A percentile compares a stretch with the other conserved stretches of the same genome.
phyloP scores from a whole-genome alignment of 2,329 filamentous ascomycete species.

The Pezizomycotina sp. region DNA sequence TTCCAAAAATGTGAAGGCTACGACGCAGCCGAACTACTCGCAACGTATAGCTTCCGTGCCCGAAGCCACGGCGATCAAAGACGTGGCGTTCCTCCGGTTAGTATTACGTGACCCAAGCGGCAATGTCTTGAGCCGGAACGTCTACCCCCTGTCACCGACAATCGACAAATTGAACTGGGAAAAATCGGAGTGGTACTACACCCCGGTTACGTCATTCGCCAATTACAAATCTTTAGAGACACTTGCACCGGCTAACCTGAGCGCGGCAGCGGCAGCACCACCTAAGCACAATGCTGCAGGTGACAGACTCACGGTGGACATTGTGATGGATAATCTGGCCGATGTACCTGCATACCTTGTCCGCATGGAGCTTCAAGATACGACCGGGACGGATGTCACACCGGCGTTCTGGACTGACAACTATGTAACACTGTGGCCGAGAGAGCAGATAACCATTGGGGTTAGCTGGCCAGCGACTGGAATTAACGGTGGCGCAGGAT shows the following conservation, averaged over 20 bases:
- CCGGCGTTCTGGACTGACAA: slow-evolving; percentile 46
- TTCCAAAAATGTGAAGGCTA: too few relatives aligned
- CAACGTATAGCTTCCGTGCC: too few relatives aligned
- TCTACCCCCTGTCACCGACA: too few relatives aligned
- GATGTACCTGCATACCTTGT: slow-evolving; percentile 42
- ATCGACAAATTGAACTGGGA: too few relatives aligned
- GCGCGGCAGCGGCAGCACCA: slow-evolving; percentile 22
- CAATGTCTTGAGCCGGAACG: too few relatives aligned
- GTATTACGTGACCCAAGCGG: too few relatives aligned
- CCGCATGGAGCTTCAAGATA: slow-evolving; percentile 36
- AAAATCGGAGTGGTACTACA: too few relatives aligned
- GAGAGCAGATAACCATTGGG: slow-evolving; percentile 34
- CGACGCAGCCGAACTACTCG: too few relatives aligned
- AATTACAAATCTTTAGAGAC: slow-evolving; percentile 32
- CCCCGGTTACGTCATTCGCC: too few relatives aligned
- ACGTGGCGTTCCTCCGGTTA: too few relatives aligned
- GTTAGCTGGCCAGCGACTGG: slow-evolving; percentile 26
- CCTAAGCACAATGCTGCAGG: slow-evolving; percentile 2
- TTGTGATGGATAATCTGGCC: slow-evolving; percentile 39
- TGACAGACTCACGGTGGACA: slow-evolving; percentile 20
- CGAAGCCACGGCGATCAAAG: too few relatives aligned
- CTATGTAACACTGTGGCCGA: slow-evolving; percentile 44
- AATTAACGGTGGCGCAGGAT: too few relatives aligned
- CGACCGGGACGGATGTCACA: slow-evolving; percentile 32
- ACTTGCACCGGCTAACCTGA: slow-evolving; percentile 30